These are phyloP conservation scores for Hermanozyma aechmeae DNA, from an alignment of 805 yeast species.

Conservation along the genomic window DNA sequence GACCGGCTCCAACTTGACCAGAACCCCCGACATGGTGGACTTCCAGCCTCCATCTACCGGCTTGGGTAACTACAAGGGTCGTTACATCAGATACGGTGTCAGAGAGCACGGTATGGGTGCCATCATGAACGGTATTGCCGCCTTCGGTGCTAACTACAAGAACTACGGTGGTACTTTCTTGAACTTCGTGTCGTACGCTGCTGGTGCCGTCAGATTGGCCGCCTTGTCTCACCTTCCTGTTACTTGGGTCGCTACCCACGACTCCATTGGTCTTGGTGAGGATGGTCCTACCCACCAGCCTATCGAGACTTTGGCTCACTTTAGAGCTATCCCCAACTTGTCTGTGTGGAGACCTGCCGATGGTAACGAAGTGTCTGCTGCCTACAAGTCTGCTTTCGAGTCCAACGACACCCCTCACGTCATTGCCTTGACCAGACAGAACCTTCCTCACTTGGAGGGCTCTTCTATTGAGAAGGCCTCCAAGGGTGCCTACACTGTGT, in stretches of 20 bases:
- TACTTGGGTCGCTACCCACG: slow-evolving; percentile 84
- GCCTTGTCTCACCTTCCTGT: slow-evolving; percentile 79
- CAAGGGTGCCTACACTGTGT: slow-evolving; percentile 85
- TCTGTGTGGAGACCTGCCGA: slow-evolving; percentile 92
- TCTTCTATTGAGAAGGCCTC: slow-evolving; percentile 84
- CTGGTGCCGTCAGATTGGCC: slow-evolving; percentile 81
- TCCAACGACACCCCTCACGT: slow-evolving; percentile 60
- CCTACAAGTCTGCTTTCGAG: slow-evolving; percentile 59
- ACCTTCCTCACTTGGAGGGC: slow-evolving; percentile 88
- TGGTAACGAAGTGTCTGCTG: slow-evolving; percentile 83
- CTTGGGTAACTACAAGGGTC: slow-evolving; percentile 81
- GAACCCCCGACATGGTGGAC: slow-evolving; percentile 74
- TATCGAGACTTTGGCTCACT: slow-evolving; percentile 78
- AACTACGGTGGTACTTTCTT: slow-evolving; percentile 97
- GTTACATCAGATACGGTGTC: slow-evolving; percentile 95
- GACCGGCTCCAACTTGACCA: slow-evolving; percentile 93
- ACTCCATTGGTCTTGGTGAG: slow-evolving; percentile 86
- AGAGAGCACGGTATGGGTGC: slow-evolving; percentile 99
- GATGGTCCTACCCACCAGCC: slow-evolving; percentile 95
- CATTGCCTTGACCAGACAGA: slow-evolving; percentile 76
- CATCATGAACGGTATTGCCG: slow-evolving; percentile 93
- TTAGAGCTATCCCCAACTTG: slow-evolving; percentile 76
- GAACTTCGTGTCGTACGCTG: slow-evolving; percentile 78
- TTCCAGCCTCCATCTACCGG: slow-evolving; percentile 83
- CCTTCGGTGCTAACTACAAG: slow-evolving; percentile 77